These are phyloP conservation scores for Phytophthora sp. DNA, from an alignment of 352 stramenopile species.

Conservation along the genomic window DNA sequence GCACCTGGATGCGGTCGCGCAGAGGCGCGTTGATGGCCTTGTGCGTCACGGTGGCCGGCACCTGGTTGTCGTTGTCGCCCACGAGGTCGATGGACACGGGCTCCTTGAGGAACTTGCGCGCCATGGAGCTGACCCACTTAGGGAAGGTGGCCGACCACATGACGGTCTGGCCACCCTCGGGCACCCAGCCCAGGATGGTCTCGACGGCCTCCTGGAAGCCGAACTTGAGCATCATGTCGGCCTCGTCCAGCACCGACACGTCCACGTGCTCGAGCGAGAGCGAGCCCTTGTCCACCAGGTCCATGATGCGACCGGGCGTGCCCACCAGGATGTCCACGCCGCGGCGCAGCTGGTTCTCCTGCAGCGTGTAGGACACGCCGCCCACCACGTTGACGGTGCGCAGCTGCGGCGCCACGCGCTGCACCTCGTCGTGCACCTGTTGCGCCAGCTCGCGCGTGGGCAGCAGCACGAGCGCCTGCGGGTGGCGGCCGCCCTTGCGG, in stretches of 20 bases:
- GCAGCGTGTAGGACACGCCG: slow-evolving; percentile 92
- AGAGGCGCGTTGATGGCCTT: slow-evolving; percentile 92
- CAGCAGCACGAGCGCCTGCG: slow-evolving; percentile 94
- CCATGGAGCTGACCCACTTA: slow-evolving; percentile 95
- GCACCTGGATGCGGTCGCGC: slow-evolving; percentile 62
- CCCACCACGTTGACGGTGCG: slow-evolving; percentile 93
- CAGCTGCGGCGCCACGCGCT: slow-evolving; percentile 89
- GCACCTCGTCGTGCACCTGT: slow-evolving; percentile 95
- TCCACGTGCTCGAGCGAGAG: slow-evolving; percentile 91
- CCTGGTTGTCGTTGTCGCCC: slow-evolving; percentile 83
- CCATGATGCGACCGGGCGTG: slow-evolving; percentile 97
- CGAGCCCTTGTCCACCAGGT: slow-evolving; percentile 94
- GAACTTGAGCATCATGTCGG: slow-evolving; percentile 99
- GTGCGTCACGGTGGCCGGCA: slow-evolving; percentile 90
- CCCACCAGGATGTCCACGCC: slow-evolving; percentile 95
- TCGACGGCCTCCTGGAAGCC: slow-evolving; percentile 98
- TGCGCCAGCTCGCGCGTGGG: slow-evolving; percentile 97
- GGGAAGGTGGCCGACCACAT: slow-evolving; percentile 98
- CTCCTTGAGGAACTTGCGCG: slow-evolving; percentile 92
- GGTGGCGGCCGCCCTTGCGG: slow-evolving; percentile 50
- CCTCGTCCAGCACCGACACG: slow-evolving; percentile 95
- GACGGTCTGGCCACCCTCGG: slow-evolving; percentile 87
- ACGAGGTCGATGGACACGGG: slow-evolving; percentile 96
- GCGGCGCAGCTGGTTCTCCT: slow-evolving; percentile 91
- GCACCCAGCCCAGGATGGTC: slow-evolving; percentile 91